phyloP scores from a whole-genome alignment of 345 rosid species.

The Rhizophora mangle region DNA sequence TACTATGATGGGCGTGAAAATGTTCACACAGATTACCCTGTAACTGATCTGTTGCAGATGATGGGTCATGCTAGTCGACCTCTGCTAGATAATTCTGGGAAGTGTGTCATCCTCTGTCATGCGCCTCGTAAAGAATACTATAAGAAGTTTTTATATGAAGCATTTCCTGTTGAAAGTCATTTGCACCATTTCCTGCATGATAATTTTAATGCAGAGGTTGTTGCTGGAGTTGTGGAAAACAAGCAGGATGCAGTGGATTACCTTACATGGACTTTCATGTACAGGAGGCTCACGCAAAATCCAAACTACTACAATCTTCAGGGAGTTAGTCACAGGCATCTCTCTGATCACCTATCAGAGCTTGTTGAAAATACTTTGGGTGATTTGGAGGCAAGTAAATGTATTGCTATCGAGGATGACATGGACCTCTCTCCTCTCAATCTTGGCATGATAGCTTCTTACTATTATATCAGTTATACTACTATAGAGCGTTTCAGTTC shows the following conservation, averaged over 20 bases:
- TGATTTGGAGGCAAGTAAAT: slow-evolving; percentile 79
- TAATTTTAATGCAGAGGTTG: slow-evolving; percentile 85
- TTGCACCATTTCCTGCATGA: slow-evolving; percentile 87
- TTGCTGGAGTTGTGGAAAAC: slow-evolving; percentile 73
- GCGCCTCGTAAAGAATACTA: slow-evolving; percentile 90
- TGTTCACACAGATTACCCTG: slow-evolving; percentile 81
- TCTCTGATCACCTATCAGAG: slow-evolving; percentile 95
- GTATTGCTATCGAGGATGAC: slow-evolving; percentile 72
- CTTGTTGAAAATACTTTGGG: slow-evolving; percentile 81
- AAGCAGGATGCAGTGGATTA: slow-evolving; percentile 96
- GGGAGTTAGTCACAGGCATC: slow-evolving; percentile 92
- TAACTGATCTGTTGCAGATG: slow-evolving; percentile 89
- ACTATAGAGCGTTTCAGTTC: slow-evolving; percentile 92
- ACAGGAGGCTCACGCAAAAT: slow-evolving; percentile 84
- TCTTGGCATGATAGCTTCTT: slow-evolving; percentile 88
- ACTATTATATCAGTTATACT: slow-evolving; percentile 79
- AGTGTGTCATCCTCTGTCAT: slow-evolving; percentile 83
- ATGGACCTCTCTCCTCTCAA: slow-evolving; percentile 74
- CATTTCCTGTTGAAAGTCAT: slow-evolving; percentile 90
- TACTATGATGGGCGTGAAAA: slow-evolving; percentile 87
- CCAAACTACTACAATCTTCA: slow-evolving; percentile 97
- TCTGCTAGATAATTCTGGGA: slow-evolving; percentile 74
- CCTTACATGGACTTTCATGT: slow-evolving; percentile 95
- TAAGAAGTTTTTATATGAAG: slow-evolving; percentile 86
- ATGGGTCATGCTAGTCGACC: slow-evolving; percentile 96